A percentile compares a stretch with the other conserved stretches of the same genome.
Conservation (phyloP, 2,329 filamentous ascomycete genomes). For the Diaporthe batatas region DNA sequence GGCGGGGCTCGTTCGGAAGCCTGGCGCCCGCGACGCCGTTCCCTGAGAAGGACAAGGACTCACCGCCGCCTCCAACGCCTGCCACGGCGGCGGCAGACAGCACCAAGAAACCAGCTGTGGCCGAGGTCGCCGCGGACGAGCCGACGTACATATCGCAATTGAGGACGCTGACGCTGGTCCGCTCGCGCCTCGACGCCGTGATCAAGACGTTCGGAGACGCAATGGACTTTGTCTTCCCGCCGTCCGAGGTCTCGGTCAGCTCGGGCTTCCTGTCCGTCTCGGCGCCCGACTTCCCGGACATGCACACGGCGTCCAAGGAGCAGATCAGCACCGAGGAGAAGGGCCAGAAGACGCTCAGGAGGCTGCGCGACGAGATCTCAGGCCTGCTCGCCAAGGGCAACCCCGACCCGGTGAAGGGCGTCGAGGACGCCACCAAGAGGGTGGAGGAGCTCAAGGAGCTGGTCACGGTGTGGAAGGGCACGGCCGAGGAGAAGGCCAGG, state of each 20-base stretch:
- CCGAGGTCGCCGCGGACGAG: conserved; percentile 54
- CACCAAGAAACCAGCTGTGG: background rate
- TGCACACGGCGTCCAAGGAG: conserved; percentile 57
- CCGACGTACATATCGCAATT: conserved; percentile 82
- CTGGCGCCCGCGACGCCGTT: conserved; percentile 46
- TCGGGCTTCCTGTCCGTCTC: conserved; percentile 93
- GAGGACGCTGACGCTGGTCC: conserved; percentile 85
- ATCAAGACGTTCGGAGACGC: conserved; percentile 94
- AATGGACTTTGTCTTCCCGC: conserved; percentile 94
- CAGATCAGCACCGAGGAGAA: conserved; percentile 84
- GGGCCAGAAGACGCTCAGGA: conserved; percentile 82
- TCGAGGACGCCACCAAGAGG: conserved; percentile 79
- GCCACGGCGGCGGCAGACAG: conserved; percentile 11
- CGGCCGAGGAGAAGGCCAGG: conserved; percentile 90
- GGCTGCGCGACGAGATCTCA: conserved; percentile 78
- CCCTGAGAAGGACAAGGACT: conserved; percentile 38
- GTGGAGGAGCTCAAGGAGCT: conserved; percentile 84
- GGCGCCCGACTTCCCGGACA: conserved; percentile 71
- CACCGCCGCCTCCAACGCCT: conserved; percentile 40
- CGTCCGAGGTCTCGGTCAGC: conserved; percentile 85
- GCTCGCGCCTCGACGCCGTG: conserved; percentile 86
- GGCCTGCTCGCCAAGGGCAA: conserved; percentile 68
- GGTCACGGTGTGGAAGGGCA: conserved; percentile 91
- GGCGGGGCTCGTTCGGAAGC: conserved; percentile 35
- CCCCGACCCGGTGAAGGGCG: conserved; percentile 68